phyloP scores from a whole-genome alignment of 129 eudicot genomes.

The Mikania micrantha region DNA sequence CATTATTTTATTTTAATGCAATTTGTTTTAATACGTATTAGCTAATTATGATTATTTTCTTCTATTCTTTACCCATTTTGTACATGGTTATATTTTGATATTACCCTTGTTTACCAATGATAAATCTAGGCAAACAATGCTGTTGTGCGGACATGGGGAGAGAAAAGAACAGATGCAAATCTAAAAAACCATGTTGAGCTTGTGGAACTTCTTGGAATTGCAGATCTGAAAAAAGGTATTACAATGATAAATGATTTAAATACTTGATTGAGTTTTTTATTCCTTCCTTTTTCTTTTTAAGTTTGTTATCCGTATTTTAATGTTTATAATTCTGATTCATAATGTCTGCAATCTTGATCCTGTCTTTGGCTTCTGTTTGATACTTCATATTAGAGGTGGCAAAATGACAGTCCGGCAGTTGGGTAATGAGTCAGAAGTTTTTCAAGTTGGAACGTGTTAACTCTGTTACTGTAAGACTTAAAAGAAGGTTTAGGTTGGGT shows the following conservation, averaged over 20 bases:
- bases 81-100: neutral
- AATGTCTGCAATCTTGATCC: neutral
- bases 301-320: neutral
- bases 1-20: neutral
- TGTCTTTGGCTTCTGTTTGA: neutral
- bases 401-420: neutral
- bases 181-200: conserved; percentile 86
- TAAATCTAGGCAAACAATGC: conserved; percentile 65
- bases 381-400: neutral
- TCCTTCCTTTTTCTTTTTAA: too few relatives aligned
- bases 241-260: neutral
- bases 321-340: neutral
- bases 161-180: conserved; percentile 52
- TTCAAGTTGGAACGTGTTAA: too few relatives aligned
- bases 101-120: neutral
- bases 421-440: neutral
- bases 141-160: conserved; percentile 75
- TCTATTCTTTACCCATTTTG: neutral
- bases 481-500: neutral
- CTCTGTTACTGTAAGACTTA: too few relatives aligned
- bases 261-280: neutral
- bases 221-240: conserved; percentile 70
- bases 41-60: neutral
- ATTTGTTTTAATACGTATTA: neutral
- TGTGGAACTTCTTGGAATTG: conserved; percentile 88